Conservation (phyloP, 768 basidiomycete species). For the Albatrellus ellisii region DNA sequence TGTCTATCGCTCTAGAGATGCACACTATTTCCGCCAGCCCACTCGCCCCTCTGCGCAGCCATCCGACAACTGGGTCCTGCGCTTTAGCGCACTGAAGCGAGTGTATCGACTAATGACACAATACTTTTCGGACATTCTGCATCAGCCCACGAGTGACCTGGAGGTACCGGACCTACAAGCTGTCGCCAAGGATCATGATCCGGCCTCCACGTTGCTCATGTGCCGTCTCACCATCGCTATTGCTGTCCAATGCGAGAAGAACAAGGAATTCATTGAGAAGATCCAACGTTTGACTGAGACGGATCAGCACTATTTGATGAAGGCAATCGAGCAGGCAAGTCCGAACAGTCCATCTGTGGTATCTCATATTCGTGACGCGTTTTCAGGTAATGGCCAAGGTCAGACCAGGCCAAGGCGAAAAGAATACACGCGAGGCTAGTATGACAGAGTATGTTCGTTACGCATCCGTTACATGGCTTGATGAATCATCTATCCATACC, state of each 20-base stretch:
- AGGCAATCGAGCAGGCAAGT: slow-evolving; percentile 81
- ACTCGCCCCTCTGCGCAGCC: slow-evolving; percentile 44
- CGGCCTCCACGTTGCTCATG: slow-evolving; percentile 54
- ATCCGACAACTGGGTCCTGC: slow-evolving; percentile 82
- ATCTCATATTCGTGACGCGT: neutral
- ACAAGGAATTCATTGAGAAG: slow-evolving; percentile 78
- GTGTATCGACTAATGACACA: slow-evolving; percentile 82
- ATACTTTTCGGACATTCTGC: slow-evolving; percentile 75
- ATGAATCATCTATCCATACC: slow-evolving; percentile 1
- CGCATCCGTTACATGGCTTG: neutral
- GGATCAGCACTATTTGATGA: slow-evolving; percentile 86
- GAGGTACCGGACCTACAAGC: slow-evolving; percentile 84
- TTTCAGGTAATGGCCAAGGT: slow-evolving; percentile 68
- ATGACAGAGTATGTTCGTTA: slow-evolving; percentile 62
- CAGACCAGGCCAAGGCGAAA: slow-evolving; percentile 30
- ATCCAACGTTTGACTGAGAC: slow-evolving; percentile 75
- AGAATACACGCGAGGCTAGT: slow-evolving; percentile 37
- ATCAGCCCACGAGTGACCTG: slow-evolving; percentile 62
- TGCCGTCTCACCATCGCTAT: slow-evolving; percentile 78
- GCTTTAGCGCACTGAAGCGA: slow-evolving; percentile 72
- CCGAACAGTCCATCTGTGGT: neutral
- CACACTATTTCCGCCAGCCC: slow-evolving; percentile 60
- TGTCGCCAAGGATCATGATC: slow-evolving; percentile 64
- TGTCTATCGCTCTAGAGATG: slow-evolving; percentile 39
- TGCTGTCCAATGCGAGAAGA: slow-evolving; percentile 80